These are phyloP conservation scores for Strobilomyces dryophilus DNA, from an alignment of 768 basidiomycete genomes.

Conservation along the genomic window DNA sequence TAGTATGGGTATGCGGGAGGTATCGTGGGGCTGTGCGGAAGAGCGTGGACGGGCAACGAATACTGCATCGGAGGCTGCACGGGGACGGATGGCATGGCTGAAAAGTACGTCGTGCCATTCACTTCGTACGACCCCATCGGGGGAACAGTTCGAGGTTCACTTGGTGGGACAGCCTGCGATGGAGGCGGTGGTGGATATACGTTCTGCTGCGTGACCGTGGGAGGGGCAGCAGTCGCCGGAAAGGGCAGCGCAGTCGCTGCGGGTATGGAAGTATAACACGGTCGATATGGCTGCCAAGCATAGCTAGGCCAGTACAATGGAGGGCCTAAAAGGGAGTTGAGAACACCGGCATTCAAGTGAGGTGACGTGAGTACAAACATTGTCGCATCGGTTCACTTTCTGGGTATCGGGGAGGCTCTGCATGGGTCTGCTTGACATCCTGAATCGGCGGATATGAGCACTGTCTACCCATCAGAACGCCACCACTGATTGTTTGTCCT, in stretches of 20 bases:
- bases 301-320: constrained; percentile 15
- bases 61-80: constrained; percentile 5
- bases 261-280: constrained; percentile 29
- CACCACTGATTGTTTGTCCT: constrained; percentile 24
- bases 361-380: constrained; percentile 26
- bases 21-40: constrained; percentile 5
- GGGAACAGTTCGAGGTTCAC: constrained; percentile 3
- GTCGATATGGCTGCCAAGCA: constrained; percentile 16
- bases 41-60: constrained; percentile 4
- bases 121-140: constrained; percentile 20
- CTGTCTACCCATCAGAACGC: constrained; percentile 18
- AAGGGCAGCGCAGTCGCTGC: constrained; percentile 7
- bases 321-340: constrained; percentile 7
- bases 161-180: neutral
- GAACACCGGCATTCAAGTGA: neutral
- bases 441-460: constrained; percentile 9
- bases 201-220: constrained; percentile 1
- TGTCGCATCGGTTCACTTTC: constrained; percentile 29
- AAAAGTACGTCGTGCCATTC: constrained; percentile 30
- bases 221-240: neutral
- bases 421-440: neutral
- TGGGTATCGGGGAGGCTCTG: constrained; percentile 27
- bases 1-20: constrained; percentile 9
- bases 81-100: neutral
- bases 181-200: neutral